These are phyloP conservation scores for Candida frijolesensis DNA, from an alignment of 1,139 yeast genomes.

Conservation along the genomic window DNA sequence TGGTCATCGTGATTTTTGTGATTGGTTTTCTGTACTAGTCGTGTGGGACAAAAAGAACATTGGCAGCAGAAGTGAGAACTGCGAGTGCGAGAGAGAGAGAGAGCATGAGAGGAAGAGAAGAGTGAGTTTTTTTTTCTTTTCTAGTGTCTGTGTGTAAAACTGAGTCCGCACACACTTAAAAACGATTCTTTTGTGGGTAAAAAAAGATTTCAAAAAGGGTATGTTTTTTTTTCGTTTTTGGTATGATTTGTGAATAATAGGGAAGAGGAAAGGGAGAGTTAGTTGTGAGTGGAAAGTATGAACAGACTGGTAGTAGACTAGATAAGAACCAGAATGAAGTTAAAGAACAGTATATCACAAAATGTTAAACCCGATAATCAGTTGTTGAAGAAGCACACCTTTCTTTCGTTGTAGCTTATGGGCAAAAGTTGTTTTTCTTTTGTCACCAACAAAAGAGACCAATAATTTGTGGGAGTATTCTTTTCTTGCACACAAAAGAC, in stretches of 20 bases:
- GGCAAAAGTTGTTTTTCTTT: neutral
- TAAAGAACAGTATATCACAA: no score
- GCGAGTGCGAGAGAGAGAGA: neutral
- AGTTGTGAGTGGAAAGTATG: neutral
- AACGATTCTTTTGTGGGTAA: neutral
- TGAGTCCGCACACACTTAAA: neutral
- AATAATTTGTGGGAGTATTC: neutral
- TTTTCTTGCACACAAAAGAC: constrained; percentile 4
- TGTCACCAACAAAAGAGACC: constrained; percentile 1
- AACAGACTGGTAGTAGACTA: neutral
- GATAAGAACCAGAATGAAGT: no score
- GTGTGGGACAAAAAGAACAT: no score
- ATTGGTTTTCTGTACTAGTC: neutral
- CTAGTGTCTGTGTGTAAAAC: neutral
- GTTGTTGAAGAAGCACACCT: neutral
- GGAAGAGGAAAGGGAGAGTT: neutral
- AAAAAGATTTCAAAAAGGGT: neutral
- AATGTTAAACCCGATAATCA: neutral
- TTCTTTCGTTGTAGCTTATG: neutral
- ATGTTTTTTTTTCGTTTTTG: no score
- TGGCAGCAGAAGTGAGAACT: neutral
- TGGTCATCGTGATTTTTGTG: constrained; percentile 6
- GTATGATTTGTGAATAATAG: neutral
- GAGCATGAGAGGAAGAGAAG: neutral
- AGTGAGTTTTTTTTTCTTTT: neutral